Percentiles rank a stretch among this genome's conserved stretches.
phyloP scores from a whole-genome alignment of 805 yeast species.

The Yarrowia bubula region DNA sequence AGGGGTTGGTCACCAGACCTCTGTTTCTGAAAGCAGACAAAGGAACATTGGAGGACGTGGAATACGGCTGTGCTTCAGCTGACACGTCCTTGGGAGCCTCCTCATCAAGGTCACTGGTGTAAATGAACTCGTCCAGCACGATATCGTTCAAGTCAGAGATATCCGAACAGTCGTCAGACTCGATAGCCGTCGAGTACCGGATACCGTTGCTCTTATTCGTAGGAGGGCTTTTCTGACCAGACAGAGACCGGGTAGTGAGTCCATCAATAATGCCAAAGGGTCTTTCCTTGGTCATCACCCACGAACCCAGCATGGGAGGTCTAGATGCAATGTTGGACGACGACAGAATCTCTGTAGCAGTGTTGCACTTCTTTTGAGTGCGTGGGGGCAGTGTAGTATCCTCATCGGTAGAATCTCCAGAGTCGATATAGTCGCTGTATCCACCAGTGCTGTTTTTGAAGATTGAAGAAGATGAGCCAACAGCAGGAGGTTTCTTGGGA shows the following conservation, averaged over 20 bases:
- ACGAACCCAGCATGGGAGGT: conserved; percentile 90
- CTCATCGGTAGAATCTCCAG: conserved; percentile 93
- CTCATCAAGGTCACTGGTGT: conserved; percentile 83
- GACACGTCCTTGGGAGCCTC: conserved; percentile 30
- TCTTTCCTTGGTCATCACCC: conserved; percentile 73
- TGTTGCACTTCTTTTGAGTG: conserved; percentile 24
- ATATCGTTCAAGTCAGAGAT: conserved; percentile 45
- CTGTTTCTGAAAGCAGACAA: conserved; percentile 88
- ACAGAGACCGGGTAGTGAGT: conserved; percentile 78
- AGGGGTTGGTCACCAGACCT: conserved; percentile 42
- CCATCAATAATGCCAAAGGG: conserved; percentile 97
- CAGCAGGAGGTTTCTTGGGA: conserved; percentile 20
- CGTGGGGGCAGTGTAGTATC: conserved; percentile 81
- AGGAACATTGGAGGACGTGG: conserved; percentile 53
- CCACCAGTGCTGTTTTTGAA: conserved; percentile 5
- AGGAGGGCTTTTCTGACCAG: conserved; percentile 43
- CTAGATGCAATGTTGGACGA: conserved; percentile 75
- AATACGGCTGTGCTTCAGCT: conserved; percentile 34
- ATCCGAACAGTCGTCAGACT: conserved; percentile 21
- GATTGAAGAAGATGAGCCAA: conserved; percentile 21
- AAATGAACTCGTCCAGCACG: conserved; percentile 76
- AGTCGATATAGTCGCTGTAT: conserved; percentile 36
- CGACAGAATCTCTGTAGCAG: conserved; percentile 88
- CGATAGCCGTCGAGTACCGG: conserved; percentile 29
- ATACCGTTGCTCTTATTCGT: conserved; percentile 27